phyloP scores from a whole-genome alignment of 352 stramenopile genomes.

The Globisporangium paroecandrum region DNA sequence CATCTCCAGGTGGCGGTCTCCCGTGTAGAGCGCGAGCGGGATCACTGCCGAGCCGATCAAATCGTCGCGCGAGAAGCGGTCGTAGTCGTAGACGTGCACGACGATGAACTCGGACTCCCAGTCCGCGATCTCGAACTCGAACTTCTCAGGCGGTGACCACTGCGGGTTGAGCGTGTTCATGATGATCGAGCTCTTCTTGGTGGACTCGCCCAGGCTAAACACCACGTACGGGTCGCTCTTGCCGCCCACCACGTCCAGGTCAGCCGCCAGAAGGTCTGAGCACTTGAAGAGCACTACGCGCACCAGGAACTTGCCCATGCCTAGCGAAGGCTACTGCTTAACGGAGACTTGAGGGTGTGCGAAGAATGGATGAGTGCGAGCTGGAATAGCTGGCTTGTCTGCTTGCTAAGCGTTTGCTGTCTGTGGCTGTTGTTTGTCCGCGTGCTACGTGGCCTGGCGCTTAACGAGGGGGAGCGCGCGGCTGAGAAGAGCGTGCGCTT shows the following conservation, averaged over 20 bases:
- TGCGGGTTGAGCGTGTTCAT: slow-evolving; percentile 61
- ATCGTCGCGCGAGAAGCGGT: slow-evolving; percentile 61
- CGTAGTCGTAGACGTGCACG: slow-evolving; percentile 72
- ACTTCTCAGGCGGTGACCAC: slow-evolving; percentile 71
- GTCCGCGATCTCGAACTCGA: slow-evolving; percentile 61
- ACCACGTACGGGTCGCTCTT: slow-evolving; percentile 81
- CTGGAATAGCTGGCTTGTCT: background rate
- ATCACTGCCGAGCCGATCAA: slow-evolving; percentile 70
- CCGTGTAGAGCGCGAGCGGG: slow-evolving; percentile 56
- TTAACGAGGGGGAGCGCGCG: background rate
- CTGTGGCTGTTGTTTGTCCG: background rate
- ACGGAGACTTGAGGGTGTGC: background rate
- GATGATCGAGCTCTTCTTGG: slow-evolving; percentile 65
- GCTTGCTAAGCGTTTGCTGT: background rate
- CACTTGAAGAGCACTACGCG: slow-evolving; percentile 65
- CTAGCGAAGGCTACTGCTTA: background rate
- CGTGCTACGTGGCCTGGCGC: background rate
- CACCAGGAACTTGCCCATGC: slow-evolving; percentile 41
- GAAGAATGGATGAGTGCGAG: background rate
- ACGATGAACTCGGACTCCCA: slow-evolving; percentile 65
- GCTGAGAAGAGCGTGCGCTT: background rate
- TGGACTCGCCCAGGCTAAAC: slow-evolving; percentile 42
- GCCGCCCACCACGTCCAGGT: slow-evolving; percentile 47
- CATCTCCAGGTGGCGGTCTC: slow-evolving; percentile 51
- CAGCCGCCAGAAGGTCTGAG: slow-evolving; percentile 45